Evolutionary conservation across 2,329 filamentous ascomycete species (phyloP).

Genomic region (Capronia epimyces): DNA sequence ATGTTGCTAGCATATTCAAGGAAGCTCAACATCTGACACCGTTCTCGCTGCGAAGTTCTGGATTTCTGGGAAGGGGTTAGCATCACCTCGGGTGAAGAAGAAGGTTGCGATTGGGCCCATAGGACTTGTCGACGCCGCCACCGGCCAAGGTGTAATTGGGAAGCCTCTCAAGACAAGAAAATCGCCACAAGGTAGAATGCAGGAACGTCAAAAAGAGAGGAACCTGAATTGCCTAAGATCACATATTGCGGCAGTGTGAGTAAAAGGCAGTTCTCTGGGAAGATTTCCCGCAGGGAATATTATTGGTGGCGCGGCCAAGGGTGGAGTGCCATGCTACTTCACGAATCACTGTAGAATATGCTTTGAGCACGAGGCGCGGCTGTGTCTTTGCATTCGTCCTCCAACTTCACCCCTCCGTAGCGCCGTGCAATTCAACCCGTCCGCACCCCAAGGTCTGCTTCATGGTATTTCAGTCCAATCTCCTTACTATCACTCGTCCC

Average conservation of each 20-base stretch:
- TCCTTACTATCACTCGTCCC: too few relatives aligned
- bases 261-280: neutral
- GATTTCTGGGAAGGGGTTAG: neutral
- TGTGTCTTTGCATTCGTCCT: neutral
- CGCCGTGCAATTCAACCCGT: too few relatives aligned
- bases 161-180: neutral
- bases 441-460: too few relatives aligned
- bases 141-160: neutral
- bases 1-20: constrained; percentile 29
- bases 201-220: neutral
- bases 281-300: neutral
- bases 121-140: neutral
- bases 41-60: neutral
- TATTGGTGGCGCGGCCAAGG: too few relatives aligned
- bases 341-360: neutral
- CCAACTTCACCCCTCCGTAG: neutral
- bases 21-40: constrained; percentile 17
- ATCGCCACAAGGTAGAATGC: neutral
- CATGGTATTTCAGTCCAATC: too few relatives aligned
- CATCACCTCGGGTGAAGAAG: neutral
- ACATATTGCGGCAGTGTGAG: neutral
- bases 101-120: neutral
- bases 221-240: neutral
- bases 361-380: neutral
- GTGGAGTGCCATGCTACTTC: too few relatives aligned